Conservation (phyloP, 768 basidiomycete genomes). For the Auricularia sp. region DNA sequence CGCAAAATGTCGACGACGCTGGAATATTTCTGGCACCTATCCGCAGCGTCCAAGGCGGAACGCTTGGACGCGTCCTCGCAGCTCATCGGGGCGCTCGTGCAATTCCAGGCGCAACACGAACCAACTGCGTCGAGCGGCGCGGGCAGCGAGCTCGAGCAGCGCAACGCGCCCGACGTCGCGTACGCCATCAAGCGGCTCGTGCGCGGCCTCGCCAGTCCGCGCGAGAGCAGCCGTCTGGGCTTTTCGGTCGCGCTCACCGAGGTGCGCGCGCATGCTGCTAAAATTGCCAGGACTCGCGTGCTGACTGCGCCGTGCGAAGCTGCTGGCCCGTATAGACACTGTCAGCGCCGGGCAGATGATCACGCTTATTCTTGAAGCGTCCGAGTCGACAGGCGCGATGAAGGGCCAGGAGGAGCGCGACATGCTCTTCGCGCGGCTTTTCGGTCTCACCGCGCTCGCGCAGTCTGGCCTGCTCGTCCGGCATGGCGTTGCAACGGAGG, state of each 20-base stretch:
- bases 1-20: constrained; percentile 70
- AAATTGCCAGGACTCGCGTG: constrained; percentile 5
- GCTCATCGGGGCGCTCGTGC: constrained; percentile 69
- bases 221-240: constrained; percentile 88
- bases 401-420: constrained; percentile 90
- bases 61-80: constrained; percentile 80
- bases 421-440: constrained; percentile 81
- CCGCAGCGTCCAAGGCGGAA: constrained; percentile 67
- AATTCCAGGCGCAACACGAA: constrained; percentile 59
- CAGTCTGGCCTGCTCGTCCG: constrained; percentile 76
- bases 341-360: constrained; percentile 70
- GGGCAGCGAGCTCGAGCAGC: constrained; percentile 43
- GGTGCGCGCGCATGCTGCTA: constrained; percentile 34
- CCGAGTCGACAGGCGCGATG: constrained; percentile 65
- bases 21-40: constrained; percentile 89
- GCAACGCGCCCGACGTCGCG: constrained; percentile 84
- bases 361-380: constrained; percentile 59
- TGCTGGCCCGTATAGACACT: constrained; percentile 67
- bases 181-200: constrained; percentile 85
- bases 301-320: constrained; percentile 30
- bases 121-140: constrained; percentile 11
- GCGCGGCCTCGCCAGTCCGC: constrained; percentile 79
- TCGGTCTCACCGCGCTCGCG: constrained; percentile 77
- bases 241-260: constrained; percentile 95
- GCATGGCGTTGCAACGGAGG: constrained; percentile 43